A percentile compares a stretch with the other conserved stretches of the same genome.
Conservation (phyloP, 495 filamentous ascomycete genomes). For the Penicillium daleae region DNA sequence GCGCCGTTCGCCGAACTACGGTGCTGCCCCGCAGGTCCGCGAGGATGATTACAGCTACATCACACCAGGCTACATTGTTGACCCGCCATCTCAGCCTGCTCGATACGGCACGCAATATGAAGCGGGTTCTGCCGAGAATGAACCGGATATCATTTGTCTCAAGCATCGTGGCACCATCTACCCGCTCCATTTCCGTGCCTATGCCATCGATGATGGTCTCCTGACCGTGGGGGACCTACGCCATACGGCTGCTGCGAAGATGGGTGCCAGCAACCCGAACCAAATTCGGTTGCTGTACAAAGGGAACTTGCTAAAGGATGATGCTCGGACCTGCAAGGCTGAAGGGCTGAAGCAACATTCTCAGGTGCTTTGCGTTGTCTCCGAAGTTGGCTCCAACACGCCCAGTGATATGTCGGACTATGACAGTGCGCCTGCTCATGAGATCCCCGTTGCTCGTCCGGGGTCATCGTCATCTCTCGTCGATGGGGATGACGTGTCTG, state of each 20-base stretch:
- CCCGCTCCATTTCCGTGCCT: conserved; percentile 77
- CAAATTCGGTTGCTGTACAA: conserved; percentile 80
- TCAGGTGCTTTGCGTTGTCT: conserved; percentile 70
- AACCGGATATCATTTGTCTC: conserved; percentile 79
- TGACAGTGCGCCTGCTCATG: conserved; percentile 29
- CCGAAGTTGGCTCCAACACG: conserved; percentile 55
- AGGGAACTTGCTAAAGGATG: conserved; percentile 73
- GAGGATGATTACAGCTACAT: conserved; percentile 85
- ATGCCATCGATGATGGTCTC: conserved; percentile 77
- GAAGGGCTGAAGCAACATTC: conserved; percentile 81
- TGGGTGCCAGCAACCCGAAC: conserved; percentile 62
- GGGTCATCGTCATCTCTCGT: conserved; percentile 23
- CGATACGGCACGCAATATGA: conserved; percentile 35
- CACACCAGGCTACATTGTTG: conserved; percentile 67
- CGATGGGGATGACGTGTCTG: conserved; percentile 40
- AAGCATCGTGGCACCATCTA: conserved; percentile 73
- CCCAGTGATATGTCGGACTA: conserved; percentile 53
- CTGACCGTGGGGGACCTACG: conserved; percentile 70
- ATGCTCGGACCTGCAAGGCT: conserved; percentile 63
- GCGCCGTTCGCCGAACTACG: conserved; percentile 51
- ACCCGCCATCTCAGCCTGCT: conserved; percentile 27
- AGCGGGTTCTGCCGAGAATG: conserved; percentile 41
- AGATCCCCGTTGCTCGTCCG: conserved; percentile 19
- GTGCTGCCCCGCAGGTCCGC: conserved; percentile 60
- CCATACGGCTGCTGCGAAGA: conserved; percentile 63